A percentile compares a stretch with the other conserved stretches of the same genome.
phyloP scores from a whole-genome alignment of 1,284 basidiomycete species.

The Leucoagaricus sp. region DNA sequence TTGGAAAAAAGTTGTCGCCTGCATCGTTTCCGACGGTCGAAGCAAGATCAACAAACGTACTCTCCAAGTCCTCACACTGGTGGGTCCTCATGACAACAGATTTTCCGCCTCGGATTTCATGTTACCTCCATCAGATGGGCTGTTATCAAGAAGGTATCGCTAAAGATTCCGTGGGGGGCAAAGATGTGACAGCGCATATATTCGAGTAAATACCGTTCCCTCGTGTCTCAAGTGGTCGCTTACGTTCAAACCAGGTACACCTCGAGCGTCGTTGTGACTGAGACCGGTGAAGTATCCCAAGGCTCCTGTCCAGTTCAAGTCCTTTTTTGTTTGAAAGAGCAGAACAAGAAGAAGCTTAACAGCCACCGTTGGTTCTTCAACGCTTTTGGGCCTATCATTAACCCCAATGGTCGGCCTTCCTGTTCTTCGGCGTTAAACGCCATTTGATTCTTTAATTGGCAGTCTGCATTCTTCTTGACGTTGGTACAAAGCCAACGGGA shows the following conservation, averaged over 20 bases:
- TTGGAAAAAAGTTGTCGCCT: constrained; percentile 96
- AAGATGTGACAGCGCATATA: constrained; percentile 92
- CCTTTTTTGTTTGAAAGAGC: constrained; percentile 92
- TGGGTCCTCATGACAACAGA: constrained; percentile 32
- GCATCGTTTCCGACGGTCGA: constrained; percentile 89
- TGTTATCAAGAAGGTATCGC: constrained; percentile 96
- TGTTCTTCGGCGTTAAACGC: constrained; percentile 6
- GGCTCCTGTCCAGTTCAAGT: constrained; percentile 89
- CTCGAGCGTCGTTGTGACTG: constrained; percentile 77
- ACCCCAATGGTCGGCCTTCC: constrained; percentile 66
- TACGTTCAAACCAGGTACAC: constrained; percentile 59
- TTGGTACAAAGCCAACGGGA: constrained; percentile 91
- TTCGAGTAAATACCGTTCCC: constrained; percentile 65
- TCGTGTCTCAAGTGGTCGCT: constrained; percentile 15
- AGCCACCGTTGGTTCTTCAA: constrained; percentile 98
- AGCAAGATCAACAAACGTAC: constrained; percentile 90
- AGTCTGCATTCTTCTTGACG: constrained; percentile 88
- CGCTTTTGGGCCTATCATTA: constrained; percentile 86
- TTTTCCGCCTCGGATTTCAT: neutral
- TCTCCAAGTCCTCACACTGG: constrained; percentile 77
- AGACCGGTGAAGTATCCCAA: constrained; percentile 83
- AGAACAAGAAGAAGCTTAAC: constrained; percentile 95
- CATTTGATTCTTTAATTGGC: constrained; percentile 9
- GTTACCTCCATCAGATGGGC: constrained; percentile 70
- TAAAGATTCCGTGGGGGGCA: constrained; percentile 89